These are phyloP conservation scores for Lasiosphaeria hispida DNA, from an alignment of 495 filamentous ascomycete genomes.

Conservation along the genomic window DNA sequence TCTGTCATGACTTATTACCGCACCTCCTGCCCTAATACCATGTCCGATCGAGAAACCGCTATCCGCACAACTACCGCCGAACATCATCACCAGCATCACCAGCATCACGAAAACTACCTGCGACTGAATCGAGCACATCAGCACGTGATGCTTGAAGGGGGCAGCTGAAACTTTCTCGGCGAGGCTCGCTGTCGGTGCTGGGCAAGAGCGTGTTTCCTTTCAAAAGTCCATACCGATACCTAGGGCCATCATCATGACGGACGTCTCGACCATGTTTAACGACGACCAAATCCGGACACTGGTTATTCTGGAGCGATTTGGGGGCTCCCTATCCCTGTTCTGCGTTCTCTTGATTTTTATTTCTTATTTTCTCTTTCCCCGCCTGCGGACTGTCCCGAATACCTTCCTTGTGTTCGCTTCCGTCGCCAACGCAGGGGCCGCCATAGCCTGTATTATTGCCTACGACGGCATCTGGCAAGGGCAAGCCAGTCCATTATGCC, in stretches of 20 bases:
- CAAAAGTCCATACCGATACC: slow-evolving; percentile 36
- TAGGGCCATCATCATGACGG: neutral
- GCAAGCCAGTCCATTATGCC: slow-evolving; percentile 56
- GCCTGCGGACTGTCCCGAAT: slow-evolving; percentile 71
- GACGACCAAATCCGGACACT: slow-evolving; percentile 31
- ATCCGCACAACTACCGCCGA: no score
- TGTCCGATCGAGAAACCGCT: neutral
- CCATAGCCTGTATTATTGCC: slow-evolving; percentile 66
- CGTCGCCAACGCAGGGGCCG: slow-evolving; percentile 69
- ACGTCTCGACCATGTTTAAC: neutral
- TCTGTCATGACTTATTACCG: no score
- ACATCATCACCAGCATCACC: no score
- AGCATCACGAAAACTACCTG: neutral
- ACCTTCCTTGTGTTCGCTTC: slow-evolving; percentile 74
- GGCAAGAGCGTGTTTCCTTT: neutral
- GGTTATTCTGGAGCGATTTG: slow-evolving; percentile 38
- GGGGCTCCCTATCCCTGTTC: slow-evolving; percentile 56
- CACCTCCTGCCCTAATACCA: no score
- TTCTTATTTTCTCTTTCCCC: slow-evolving; percentile 55
- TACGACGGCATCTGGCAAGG: slow-evolving; percentile 48
- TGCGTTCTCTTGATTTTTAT: slow-evolving; percentile 64
- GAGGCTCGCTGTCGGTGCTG: neutral
- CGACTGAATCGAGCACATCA: neutral
- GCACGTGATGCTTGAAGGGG: neutral
- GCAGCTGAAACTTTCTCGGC: neutral